Base-by-base conservation (phyloP, 2,329 filamentous ascomycete species). In the Nakataea oryzae region DNA sequence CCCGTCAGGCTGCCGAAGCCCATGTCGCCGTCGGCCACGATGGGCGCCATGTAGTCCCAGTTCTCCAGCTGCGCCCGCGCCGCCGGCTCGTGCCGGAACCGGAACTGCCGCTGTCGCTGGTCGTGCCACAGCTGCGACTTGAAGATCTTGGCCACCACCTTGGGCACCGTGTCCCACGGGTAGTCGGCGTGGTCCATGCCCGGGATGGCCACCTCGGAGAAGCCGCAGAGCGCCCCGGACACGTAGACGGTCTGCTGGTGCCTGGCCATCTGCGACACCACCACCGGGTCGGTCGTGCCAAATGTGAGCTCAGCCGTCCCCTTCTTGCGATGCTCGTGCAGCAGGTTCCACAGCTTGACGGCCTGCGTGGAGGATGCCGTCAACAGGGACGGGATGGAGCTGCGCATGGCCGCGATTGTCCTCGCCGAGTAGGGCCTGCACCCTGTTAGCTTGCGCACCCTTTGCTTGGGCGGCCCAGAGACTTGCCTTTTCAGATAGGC, bases 171-270 rank as follows among this genome's bases (percentile, higher is more conserved):
- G 73, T 97, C 97, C 78, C 97, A 99, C 0, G 95, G 95, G 74
- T 99, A 99, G 76, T 99, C 95, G 70, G 95, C 95, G 77, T 97
- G 96, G 74, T 99, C 95, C 32, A 99, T 95, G 74, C 99, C 95
- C 77, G 99, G 97, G 50, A 95, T 97, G 13, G 87, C 88, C 4
- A 93, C 97, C 57, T 97, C 80, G 26, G 96, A 85, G 0, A 92
- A 93, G 0, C 93, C 97, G 77, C 95, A 97, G 6, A 95, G 95
- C 95, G 95, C 99, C 65, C 95, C 95, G 0, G 93, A 97, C 65
- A 99, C 82, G 76, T 99, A 99, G 57, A 99, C 83, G 24, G 96
- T 90, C 74, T 99, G 93, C 73, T 97, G 95, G 76, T 97, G 90
- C 6, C 90, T 85, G 21, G 95, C 95, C 79, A 97, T 95, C 75